Conservation (phyloP, 2,329 filamentous ascomycete species). For the Fusarium sp. region DNA sequence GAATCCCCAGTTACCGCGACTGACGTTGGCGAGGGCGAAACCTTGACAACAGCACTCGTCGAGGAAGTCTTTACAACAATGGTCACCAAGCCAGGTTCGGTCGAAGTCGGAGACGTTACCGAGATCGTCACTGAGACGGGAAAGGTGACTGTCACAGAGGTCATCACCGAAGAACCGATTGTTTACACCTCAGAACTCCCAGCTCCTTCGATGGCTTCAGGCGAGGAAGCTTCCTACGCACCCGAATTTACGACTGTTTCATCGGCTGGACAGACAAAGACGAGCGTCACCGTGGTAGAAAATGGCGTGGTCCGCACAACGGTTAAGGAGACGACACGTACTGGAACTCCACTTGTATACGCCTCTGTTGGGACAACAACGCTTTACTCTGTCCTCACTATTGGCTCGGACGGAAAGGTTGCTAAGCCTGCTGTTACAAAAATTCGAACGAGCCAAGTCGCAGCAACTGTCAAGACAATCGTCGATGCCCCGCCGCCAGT, state of each 20-base stretch:
- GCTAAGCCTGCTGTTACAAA: constrained; percentile 20
- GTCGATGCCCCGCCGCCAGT: constrained; percentile 22
- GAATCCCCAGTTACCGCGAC: neutral
- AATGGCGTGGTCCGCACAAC: constrained; percentile 21
- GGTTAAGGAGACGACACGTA: constrained; percentile 12
- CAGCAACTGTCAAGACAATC: constrained; percentile 33
- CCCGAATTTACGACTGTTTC: constrained; percentile 6
- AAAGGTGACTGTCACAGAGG: neutral
- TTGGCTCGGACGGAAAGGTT: constrained; percentile 19
- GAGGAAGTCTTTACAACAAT: constrained; percentile 32
- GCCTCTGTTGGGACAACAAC: constrained; percentile 35
- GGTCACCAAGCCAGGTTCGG: constrained; percentile 12
- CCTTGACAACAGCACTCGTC: constrained; percentile 25
- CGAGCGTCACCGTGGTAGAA: constrained; percentile 5
- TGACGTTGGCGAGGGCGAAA: constrained; percentile 5
- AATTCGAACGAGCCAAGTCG: constrained; percentile 24
- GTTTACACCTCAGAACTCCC: neutral
- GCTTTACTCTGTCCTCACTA: constrained; percentile 33
- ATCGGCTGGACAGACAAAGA: constrained; percentile 9
- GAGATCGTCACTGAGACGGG: constrained; percentile 17
- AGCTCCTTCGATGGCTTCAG: neutral
- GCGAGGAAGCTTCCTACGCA: neutral
- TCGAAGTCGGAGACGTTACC: constrained; percentile 6
- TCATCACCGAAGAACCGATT: neutral
- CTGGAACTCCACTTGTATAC: constrained; percentile 27